Percentiles rank a stretch among this genome's conserved stretches.
Conservation (phyloP, 1,284 basidiomycete genomes). For the Ceratobasidium sp. region DNA sequence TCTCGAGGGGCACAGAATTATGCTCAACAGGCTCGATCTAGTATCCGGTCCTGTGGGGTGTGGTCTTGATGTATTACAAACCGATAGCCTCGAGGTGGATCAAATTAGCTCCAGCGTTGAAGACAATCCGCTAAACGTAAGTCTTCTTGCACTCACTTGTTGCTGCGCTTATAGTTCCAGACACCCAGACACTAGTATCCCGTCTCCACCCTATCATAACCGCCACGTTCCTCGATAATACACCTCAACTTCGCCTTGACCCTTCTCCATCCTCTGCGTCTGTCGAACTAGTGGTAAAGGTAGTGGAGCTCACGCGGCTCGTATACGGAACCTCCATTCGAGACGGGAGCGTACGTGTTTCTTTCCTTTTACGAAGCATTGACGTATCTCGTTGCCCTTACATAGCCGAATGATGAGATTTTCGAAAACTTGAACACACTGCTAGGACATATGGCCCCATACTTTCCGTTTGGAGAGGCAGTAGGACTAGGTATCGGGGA, state of each 20-base stretch:
- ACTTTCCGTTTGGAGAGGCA: slow-evolving; percentile 79
- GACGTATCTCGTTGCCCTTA: background rate
- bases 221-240: slow-evolving; percentile 85
- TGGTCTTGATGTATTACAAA: slow-evolving; percentile 18
- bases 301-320: slow-evolving; percentile 69
- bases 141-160: slow-evolving; percentile 38
- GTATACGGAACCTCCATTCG: slow-evolving; percentile 73
- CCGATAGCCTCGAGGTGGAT: slow-evolving; percentile 18
- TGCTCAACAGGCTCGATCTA: background rate
- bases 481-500: slow-evolving; percentile 59
- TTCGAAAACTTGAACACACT: slow-evolving; percentile 66
- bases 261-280: slow-evolving; percentile 63
- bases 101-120: background rate
- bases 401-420: slow-evolving; percentile 45
- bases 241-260: slow-evolving; percentile 77
- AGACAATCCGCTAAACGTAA: slow-evolving; percentile 42
- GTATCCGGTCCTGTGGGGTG: slow-evolving; percentile 27
- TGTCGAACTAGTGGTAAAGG: slow-evolving; percentile 69
- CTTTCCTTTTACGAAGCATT: background rate
- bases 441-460: slow-evolving; percentile 76
- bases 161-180: slow-evolving; percentile 45
- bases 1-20: no score
- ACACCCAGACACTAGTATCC: slow-evolving; percentile 52
- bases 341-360: slow-evolving; percentile 48
- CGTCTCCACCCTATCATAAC: slow-evolving; percentile 79